Percentiles rank a stretch among this genome's conserved stretches.
These are phyloP conservation scores for Pseudocercospora fuligena DNA, from an alignment of 2,329 filamentous ascomycete genomes.

Conservation along the genomic window DNA sequence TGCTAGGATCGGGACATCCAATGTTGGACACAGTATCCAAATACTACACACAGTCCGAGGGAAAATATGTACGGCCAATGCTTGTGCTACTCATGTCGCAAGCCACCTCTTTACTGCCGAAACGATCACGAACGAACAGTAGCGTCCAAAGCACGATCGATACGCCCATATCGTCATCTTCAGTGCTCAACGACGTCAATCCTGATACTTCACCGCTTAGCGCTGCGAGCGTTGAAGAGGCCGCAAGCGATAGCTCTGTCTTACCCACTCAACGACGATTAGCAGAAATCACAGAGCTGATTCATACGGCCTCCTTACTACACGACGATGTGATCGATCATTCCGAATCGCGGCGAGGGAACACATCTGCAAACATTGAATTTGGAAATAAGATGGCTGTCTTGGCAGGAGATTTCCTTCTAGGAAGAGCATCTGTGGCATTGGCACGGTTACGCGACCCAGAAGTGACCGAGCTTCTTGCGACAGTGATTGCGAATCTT, in stretches of 20 bases:
- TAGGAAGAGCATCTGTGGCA: constrained; percentile 91
- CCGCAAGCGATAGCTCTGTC: constrained; percentile 66
- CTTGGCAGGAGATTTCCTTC: constrained; percentile 91
- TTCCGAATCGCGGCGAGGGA: constrained; percentile 80
- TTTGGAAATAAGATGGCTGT: constrained; percentile 99
- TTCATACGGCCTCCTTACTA: constrained; percentile 93
- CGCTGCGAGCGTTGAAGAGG: constrained; percentile 53
- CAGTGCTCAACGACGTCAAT: constrained; percentile 79
- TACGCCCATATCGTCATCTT: constrained; percentile 62
- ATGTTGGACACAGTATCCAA: constrained; percentile 94
- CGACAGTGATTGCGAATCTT: constrained; percentile 95
- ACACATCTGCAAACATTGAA: constrained; percentile 86
- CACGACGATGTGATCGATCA: constrained; percentile 99
- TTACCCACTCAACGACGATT: constrained; percentile 90
- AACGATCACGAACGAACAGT: constrained; percentile 50
- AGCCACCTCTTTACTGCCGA: constrained; percentile 83
- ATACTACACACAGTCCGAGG: constrained; percentile 96
- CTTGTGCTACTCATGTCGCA: constrained; percentile 96
- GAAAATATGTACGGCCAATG: constrained; percentile 93
- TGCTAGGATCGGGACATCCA: constrained; percentile 93
- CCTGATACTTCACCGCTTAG: constrained; percentile 65
- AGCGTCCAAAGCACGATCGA: constrained; percentile 55
- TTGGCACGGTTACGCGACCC: constrained; percentile 87
- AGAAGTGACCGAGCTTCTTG: constrained; percentile 91
- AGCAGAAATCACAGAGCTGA: constrained; percentile 95